phyloP scores from a whole-genome alignment of 192 early-diverging fungal species.

The Coemansia sp. region DNA sequence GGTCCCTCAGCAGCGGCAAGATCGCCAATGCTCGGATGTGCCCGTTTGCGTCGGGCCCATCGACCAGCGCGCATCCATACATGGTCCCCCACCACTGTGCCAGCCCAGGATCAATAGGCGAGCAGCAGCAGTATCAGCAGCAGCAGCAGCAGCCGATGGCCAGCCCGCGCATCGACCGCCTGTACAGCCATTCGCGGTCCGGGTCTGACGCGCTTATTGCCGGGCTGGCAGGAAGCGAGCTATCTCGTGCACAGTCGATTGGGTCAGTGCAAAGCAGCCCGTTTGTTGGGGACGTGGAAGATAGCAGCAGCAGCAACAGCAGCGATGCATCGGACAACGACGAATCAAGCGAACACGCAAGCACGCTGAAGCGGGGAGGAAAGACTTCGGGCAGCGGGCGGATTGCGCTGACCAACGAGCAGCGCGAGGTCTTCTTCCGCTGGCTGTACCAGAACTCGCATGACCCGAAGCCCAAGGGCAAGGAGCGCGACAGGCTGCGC shows the following conservation, averaged over 20 bases:
- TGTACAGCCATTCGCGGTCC: constrained; percentile 6
- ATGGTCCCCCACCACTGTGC: constrained; percentile 14
- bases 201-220: not conserved
- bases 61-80: constrained; percentile 20
- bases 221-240: not conserved
- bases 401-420: constrained; percentile 33
- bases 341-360: constrained; percentile 16
- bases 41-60: constrained; percentile 12
- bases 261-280: constrained; percentile 7
- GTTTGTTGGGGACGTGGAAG: not conserved
- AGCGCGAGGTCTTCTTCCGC: constrained; percentile 41
- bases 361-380: not conserved
- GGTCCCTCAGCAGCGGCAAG: constrained; percentile 38
- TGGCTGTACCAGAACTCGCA: constrained; percentile 46
- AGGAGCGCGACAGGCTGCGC: constrained; percentile 47
- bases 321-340: constrained; percentile 25
- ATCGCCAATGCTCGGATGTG: constrained; percentile 28
- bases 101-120: constrained; percentile 5
- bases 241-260: not conserved
- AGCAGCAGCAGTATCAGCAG: not conserved
- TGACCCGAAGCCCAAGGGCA: constrained; percentile 56
- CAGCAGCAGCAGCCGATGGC: not conserved
- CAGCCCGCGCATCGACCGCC: constrained; percentile 4
- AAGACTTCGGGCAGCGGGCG: constrained; percentile 19
- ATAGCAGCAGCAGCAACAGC: not conserved